Evolutionary conservation across 352 stramenopile species (phyloP).

Genomic region (Blastocystis sp.): DNA sequence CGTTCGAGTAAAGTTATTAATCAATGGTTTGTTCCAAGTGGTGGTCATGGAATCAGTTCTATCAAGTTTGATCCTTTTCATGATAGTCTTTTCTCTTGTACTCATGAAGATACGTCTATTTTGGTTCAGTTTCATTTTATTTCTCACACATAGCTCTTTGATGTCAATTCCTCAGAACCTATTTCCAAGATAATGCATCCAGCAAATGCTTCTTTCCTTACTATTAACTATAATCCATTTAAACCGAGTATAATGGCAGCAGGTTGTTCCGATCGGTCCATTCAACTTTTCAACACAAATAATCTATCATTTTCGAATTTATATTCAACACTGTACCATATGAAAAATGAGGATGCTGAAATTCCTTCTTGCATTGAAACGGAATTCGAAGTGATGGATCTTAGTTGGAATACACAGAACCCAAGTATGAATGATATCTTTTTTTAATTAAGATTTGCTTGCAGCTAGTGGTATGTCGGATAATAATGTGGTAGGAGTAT

Average conservation of each 20-base stretch:
- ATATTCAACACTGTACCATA: neutral
- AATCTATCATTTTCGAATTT: neutral
- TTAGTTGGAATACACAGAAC: slow-evolving; percentile 50
- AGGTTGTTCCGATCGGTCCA: slow-evolving; percentile 12
- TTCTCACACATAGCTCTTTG: neutral
- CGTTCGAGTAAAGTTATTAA: neutral
- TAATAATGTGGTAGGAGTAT: slow-evolving; percentile 12
- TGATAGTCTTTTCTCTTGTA: slow-evolving; percentile 6
- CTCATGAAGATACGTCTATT: slow-evolving; percentile 7
- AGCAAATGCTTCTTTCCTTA: neutral
- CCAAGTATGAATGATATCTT: neutral
- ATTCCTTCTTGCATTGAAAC: neutral
- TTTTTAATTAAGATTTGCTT: neutral
- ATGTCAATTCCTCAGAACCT: neutral
- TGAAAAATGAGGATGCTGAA: neutral
- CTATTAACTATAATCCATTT: slow-evolving; percentile 46
- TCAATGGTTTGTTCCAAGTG: slow-evolving; percentile 3
- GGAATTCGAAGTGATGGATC: slow-evolving; percentile 30
- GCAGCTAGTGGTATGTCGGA: slow-evolving; percentile 29
- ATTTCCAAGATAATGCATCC: neutral
- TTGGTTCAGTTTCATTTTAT: neutral
- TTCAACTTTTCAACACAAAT: slow-evolving; percentile 38
- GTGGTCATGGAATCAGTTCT: neutral
- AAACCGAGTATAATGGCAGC: slow-evolving; percentile 14
- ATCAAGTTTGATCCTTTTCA: slow-evolving; percentile 55